Base-by-base conservation (phyloP, 2,329 filamentous ascomycete genomes). In the Arthroderma uncinatum region DNA sequence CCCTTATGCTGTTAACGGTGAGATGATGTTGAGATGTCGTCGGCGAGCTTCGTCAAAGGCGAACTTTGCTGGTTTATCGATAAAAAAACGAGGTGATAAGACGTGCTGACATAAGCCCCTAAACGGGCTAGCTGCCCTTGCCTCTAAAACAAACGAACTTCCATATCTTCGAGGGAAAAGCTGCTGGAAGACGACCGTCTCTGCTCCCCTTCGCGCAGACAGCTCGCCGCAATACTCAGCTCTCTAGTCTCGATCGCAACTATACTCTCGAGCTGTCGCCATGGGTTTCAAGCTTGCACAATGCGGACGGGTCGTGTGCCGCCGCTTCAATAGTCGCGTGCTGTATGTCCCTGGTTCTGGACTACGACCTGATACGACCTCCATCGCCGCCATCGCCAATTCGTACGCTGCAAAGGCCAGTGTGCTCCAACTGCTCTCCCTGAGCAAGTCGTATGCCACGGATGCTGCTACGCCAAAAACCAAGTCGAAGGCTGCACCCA, bases 261-360 rank as follows among this genome's bases (percentile, higher is more conserved):
- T n/a, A 8, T 16, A 30, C 25, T n/a, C 47, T 34, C 14, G 7
- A 50, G 25, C 47, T 21, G 25, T 30, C 47, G 25, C 6, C 28
- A 73, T 73, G 71, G 61, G 65, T 64, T 62, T 67, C 23, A 67
- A 65, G 57, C 60, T 69, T 36, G 64, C 65, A 56, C 64, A 63
- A 57, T 67, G 70, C 44, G 66, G 65, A 56, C 64, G 66, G 54
- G 62, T 64, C 60, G 61, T 66, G 54, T 63, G 71, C 12, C 55
- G 55, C 53, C 56, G 44, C 34, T 44, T 57, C 48, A 55, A 53
- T 4, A 47, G 50, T 36, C 50, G 50, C 50, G 50, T 53, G 50
- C 50, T 39, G 21, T 37, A 50, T 30, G 47, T 19, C 25, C 25
- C 47, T 10, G 33, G 8, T 5, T 47, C 40, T 9, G 40, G 40